Evolutionary conservation across 1,139 yeast species (phyloP), one percentile per base, ranked within the genome.

Genomic region (Insectozyma bohioensis): DNA sequence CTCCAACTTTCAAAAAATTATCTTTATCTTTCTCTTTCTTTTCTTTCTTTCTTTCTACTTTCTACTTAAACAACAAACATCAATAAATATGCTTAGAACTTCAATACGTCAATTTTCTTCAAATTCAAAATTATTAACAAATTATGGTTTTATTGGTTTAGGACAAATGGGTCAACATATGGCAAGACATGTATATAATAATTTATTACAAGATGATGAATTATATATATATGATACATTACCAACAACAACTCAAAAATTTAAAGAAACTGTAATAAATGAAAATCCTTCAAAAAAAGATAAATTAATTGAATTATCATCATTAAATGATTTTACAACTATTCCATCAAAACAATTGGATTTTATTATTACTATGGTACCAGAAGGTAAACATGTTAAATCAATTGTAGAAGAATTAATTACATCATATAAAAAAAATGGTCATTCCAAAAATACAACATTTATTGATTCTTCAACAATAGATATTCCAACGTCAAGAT

Each of bases 91-190:
- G 45, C 33, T 30, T 15, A 36, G 35, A 30, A 20, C 32, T 12
- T 37, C 37, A 8, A 31, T 47, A 12, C 58, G 61, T 40, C 38
- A 39, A 22, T 52, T 63, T 26, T 54, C 63, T 11, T 26, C 36
- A 12, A 29, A 52, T 6, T 26, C 48, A 4, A 32, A 44, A 7
- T 31, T 30, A 12, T 43, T 42, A 20, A 52, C 61, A 40, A 62
- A 54, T 38, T 68, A 65, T 45, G 82, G 80, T 13, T 75, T 75
- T 52, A 66, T 76, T 28, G 82, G 82, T 10, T 61, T 76, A 17
- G 82, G 82, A 13, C 73, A 73, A 39, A 76, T 76, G 82, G 79
- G 82, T 37, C 72, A 70, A 39, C 74, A 73, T 42, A 76, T 76
- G 82, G 80, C 80, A 13, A 58, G 68, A 42, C 79, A 76, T 43